These are phyloP conservation scores for Malbranchea zuffiana DNA, from an alignment of 2,329 filamentous ascomycete species.

Conservation along the genomic window DNA sequence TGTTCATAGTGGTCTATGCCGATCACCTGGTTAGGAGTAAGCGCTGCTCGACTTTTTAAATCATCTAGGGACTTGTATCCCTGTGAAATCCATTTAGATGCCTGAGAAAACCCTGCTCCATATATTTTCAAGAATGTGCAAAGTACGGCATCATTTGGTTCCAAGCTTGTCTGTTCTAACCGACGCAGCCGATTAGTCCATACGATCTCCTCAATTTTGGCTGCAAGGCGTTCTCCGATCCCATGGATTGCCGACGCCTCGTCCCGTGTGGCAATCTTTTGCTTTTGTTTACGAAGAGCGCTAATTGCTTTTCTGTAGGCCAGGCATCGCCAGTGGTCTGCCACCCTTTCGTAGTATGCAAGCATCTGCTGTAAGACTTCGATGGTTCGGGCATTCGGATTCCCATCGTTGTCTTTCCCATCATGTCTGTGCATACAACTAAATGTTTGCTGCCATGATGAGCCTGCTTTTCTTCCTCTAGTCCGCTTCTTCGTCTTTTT, in stretches of 20 bases:
- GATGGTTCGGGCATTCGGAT: conserved; percentile 67
- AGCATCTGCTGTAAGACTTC: conserved; percentile 67
- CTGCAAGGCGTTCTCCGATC: conserved; percentile 62
- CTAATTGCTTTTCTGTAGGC: conserved; percentile 69
- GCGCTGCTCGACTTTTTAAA: conserved; percentile 47
- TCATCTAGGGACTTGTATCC: conserved; percentile 68
- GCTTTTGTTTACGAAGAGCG: conserved; percentile 56
- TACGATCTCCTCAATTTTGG: conserved; percentile 84
- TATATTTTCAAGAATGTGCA: conserved; percentile 68
- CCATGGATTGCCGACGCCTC: conserved; percentile 57
- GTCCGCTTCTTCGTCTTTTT: conserved; percentile 14
- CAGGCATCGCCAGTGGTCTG: conserved; percentile 63
- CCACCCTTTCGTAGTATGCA: conserved; percentile 61
- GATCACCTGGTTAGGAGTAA: conserved; percentile 60
- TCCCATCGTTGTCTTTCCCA: conserved; percentile 35
- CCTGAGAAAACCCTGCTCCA: conserved; percentile 60
- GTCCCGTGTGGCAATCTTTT: conserved; percentile 55
- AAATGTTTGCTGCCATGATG: conserved; percentile 37
- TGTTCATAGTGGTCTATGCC: conserved; percentile 73
- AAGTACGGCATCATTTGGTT: conserved; percentile 55
- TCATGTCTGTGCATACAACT: conserved; percentile 51
- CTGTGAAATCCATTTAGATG: conserved; percentile 63
- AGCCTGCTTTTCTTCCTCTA: conserved; percentile 3
- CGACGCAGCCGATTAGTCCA: conserved; percentile 59
- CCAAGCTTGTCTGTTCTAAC: conserved; percentile 58